Evolutionary conservation across 164 flowering plant species (phyloP), one percentile per base, ranked within the genome.

Genomic region (Malania oleifera): DNA sequence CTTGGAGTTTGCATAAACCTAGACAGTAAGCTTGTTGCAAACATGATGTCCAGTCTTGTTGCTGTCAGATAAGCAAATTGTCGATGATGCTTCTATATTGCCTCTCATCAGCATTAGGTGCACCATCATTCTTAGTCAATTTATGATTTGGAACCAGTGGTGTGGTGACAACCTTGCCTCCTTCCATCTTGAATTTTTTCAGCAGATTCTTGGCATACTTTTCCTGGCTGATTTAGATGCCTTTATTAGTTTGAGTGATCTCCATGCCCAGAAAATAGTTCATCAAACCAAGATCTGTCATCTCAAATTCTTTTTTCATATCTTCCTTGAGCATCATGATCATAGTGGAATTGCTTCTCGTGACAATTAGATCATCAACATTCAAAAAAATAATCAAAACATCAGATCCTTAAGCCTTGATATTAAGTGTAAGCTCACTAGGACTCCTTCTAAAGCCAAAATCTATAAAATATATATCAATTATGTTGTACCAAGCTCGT

Each of bases 1-100:
- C 26, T 51, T 38, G 70, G 70, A 4, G 40, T 58, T 0, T 57
- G 24, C 64, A 62, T 61, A 27, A 61, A 70, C 11, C 67, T 26
- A 2, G 64, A 45, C 1, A 66, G 5, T 3, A 52, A 17, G 7
- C 67, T 56, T 29, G 28, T 20, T 0, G 58, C 37, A 26, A 11
- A 55, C 44, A 45, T 48, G 5, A 66, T 61, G 39, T 61, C 58
- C 15, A 40, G 57, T 20, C 56, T 38, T 2, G 31, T 38, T 22
- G 45, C 28, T 15, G 47, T 23, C 2, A 56, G n/a, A 39, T 49
- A 48, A 60, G 18, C 0, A 57, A 29, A n/a, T 31, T 64, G 11
- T 62, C 67, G 17, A 64, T n/a, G 0, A 64, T 1, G 7, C 62
- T 57, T 5, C 51, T 48, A 27, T 64, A 57, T 5, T 7, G 7